These are phyloP conservation scores for Plectosphaerella sp. DNA, from an alignment of 2,329 filamentous ascomycete species.

Conservation along the genomic window DNA sequence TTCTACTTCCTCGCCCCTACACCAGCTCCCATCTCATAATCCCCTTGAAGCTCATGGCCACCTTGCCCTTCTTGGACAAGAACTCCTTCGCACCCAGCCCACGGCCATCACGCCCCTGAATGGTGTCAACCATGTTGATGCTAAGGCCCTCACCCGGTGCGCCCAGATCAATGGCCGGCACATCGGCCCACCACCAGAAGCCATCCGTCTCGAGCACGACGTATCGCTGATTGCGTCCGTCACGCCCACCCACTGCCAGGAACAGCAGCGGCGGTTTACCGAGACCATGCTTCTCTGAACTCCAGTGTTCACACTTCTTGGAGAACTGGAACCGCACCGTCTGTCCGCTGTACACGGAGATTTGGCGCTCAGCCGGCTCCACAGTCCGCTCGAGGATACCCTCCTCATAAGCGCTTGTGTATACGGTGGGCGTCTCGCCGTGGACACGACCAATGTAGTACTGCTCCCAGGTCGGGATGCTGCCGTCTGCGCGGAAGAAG, in stretches of 20 bases:
- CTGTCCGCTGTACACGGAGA: slow-evolving; percentile 53
- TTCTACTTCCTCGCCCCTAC: slow-evolving; percentile 10
- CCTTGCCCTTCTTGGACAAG: slow-evolving; percentile 35
- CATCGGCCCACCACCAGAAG: slow-evolving; percentile 77
- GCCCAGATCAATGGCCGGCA: slow-evolving; percentile 62
- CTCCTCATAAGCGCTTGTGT: slow-evolving; percentile 38
- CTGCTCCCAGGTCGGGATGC: slow-evolving; percentile 70
- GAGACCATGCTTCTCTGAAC: slow-evolving; percentile 60
- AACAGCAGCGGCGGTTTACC: slow-evolving; percentile 67
- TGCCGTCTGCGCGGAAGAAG: slow-evolving; percentile 73
- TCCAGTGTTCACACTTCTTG: slow-evolving; percentile 80
- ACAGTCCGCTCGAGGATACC: slow-evolving; percentile 56
- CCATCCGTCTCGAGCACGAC: slow-evolving; percentile 74
- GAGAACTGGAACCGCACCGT: slow-evolving; percentile 75
- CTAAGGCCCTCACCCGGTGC: slow-evolving; percentile 63
- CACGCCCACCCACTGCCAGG: slow-evolving; percentile 59
- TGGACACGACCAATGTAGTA: slow-evolving; percentile 64
- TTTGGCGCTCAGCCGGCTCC: slow-evolving; percentile 52
- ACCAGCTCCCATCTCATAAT: slow-evolving; percentile 48
- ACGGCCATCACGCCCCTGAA: slow-evolving; percentile 41
- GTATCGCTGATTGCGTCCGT: slow-evolving; percentile 64
- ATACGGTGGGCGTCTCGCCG: slow-evolving; percentile 44
- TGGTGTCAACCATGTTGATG: slow-evolving; percentile 54
- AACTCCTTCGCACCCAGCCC: slow-evolving; percentile 46
- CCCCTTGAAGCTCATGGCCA: slow-evolving; percentile 39